Percentiles rank a stretch among this genome's conserved stretches.
Conservation (phyloP, 257 asterid genomes). For the Nicotiana benthamiana region DNA sequence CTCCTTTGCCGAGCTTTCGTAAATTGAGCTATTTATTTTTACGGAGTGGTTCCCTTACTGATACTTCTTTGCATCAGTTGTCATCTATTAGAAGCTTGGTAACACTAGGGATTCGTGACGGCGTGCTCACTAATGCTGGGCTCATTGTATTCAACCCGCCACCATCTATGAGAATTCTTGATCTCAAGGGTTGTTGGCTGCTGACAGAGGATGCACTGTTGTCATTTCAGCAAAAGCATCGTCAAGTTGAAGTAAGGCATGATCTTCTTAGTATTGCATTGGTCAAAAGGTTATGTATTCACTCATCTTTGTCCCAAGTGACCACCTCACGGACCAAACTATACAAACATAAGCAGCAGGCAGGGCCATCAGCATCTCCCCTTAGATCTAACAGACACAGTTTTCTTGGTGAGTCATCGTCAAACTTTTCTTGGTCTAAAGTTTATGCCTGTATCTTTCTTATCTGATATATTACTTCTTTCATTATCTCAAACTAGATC, state of each 20-base stretch:
- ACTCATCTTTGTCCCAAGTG: slow-evolving; percentile 28
- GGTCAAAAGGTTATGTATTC: slow-evolving; percentile 17
- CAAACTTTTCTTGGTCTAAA: not conserved
- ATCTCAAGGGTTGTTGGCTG: slow-evolving; percentile 91
- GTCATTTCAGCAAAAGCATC: slow-evolving; percentile 44
- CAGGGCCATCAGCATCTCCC: slow-evolving; percentile 27
- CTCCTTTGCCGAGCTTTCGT: slow-evolving; percentile 39
- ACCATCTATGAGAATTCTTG: slow-evolving; percentile 46
- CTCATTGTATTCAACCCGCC: slow-evolving; percentile 50
- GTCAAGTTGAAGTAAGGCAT: slow-evolving; percentile 58
- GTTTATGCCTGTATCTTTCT: not conserved
- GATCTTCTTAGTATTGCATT: slow-evolving; percentile 30
- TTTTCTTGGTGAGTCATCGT: slow-evolving; percentile 45
- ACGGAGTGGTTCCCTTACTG: slow-evolving; percentile 49
- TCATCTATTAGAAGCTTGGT: slow-evolving; percentile 37
- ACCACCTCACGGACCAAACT: slow-evolving; percentile 11
- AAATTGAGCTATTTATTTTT: slow-evolving; percentile 50
- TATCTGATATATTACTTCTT: slow-evolving; percentile 1
- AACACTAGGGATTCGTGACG: slow-evolving; percentile 50
- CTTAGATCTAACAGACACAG: slow-evolving; percentile 7
- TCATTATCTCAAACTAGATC: slow-evolving; percentile 48
- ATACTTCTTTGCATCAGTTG: slow-evolving; percentile 39
- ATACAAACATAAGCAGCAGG: slow-evolving; percentile 24
- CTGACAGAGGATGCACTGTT: slow-evolving; percentile 43
- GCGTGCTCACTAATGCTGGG: slow-evolving; percentile 55